Evolutionary conservation across 2,329 filamentous ascomycete genomes (phyloP).

Genomic region (Beauveria caledonica): DNA sequence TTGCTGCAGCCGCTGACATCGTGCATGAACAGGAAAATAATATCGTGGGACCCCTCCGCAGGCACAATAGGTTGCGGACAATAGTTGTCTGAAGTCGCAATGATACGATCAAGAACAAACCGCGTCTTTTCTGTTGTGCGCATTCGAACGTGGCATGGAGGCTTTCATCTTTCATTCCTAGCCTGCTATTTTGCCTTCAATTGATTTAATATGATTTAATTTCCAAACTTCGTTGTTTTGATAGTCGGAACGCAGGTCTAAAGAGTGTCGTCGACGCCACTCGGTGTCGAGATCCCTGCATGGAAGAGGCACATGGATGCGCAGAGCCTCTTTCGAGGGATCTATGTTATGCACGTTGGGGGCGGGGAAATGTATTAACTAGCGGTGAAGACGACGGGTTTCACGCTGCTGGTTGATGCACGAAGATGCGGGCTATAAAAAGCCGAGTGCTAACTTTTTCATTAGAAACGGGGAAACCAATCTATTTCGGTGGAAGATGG

Average conservation of each 20-base stretch:
- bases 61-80: background rate
- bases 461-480: no score
- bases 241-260: background rate
- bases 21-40: background rate
- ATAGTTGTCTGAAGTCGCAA: background rate
- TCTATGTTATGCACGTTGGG: background rate
- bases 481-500: background rate
- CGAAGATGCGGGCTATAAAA: background rate
- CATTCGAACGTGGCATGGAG: background rate
- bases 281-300: background rate
- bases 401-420: background rate
- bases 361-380: background rate
- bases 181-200: no score
- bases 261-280: background rate
- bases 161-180: background rate
- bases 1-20: background rate
- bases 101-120: background rate
- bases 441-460: no score
- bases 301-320: background rate
- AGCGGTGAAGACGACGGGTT: background rate
- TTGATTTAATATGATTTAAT: no score
- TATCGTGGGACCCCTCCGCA: background rate
- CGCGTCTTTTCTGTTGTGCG: background rate
- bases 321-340: background rate
- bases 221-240: no score